Evolutionary conservation across 208 protist genomes (phyloP).

Genomic region (Trypanosoma rangeli): DNA sequence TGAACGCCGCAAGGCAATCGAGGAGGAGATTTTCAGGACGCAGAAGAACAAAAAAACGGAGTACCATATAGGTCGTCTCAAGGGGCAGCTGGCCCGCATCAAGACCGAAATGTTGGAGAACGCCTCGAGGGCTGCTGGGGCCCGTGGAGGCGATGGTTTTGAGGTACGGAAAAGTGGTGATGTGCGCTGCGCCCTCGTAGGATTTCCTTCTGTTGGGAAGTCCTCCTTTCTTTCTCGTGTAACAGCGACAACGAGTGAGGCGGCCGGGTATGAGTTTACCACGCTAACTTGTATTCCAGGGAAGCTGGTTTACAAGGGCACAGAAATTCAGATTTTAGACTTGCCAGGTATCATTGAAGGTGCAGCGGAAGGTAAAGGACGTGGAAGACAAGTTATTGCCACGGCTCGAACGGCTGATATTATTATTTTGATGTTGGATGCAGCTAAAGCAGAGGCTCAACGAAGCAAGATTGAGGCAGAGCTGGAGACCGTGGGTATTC

Average conservation of each 20-base stretch:
- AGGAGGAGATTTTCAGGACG: slow-evolving; percentile 96
- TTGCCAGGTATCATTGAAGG: slow-evolving; percentile 99
- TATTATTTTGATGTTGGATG: slow-evolving; percentile 98
- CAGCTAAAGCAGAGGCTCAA: slow-evolving; percentile 90
- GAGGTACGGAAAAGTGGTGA: slow-evolving; percentile 96
- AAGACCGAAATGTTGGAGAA: slow-evolving; percentile 94
- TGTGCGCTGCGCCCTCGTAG: slow-evolving; percentile 89
- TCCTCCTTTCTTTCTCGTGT: slow-evolving; percentile 97
- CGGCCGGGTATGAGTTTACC: slow-evolving; percentile 98
- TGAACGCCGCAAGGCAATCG: slow-evolving; percentile 97
- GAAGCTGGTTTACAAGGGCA: slow-evolving; percentile 95
- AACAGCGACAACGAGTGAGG: slow-evolving; percentile 95
- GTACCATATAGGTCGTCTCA: slow-evolving; percentile 95
- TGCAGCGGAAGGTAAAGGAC: slow-evolving; percentile 95
- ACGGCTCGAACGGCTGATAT: slow-evolving; percentile 96
- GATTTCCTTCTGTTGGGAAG: slow-evolving; percentile 98
- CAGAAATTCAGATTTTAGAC: slow-evolving; percentile 98
- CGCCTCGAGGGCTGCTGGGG: slow-evolving; percentile 65
- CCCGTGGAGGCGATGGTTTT: slow-evolving; percentile 88
- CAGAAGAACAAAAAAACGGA: slow-evolving; percentile 99
- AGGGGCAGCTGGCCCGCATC: slow-evolving; percentile 96
- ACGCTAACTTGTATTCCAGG: slow-evolving; percentile 99
- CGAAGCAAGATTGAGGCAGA: slow-evolving; percentile 93
- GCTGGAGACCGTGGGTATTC: slow-evolving; percentile 95
- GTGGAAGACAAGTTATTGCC: slow-evolving; percentile 97